phyloP scores from a whole-genome alignment of 805 yeast genomes.

The Kuraishia molischiana region DNA sequence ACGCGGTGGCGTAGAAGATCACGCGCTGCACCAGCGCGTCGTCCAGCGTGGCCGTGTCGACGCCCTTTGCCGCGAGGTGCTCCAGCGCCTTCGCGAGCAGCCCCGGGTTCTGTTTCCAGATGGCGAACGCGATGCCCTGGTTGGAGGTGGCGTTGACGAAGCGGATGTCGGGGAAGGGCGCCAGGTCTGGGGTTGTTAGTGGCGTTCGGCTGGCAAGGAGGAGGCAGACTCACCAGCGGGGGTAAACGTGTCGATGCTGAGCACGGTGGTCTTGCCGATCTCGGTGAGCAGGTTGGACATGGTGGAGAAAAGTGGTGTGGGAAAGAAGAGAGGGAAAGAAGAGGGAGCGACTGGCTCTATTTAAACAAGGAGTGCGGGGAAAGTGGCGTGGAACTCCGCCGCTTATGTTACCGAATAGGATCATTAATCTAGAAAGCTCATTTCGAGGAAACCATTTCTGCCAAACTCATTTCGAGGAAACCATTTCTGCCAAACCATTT shows the following conservation, averaged over 20 bases:
- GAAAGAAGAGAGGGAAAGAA: too few relatives aligned
- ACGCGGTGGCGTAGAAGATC: conserved; percentile 12
- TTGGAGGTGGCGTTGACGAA: conserved; percentile 19
- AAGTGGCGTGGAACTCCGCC: too few relatives aligned
- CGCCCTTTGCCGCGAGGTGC: conserved; percentile 6
- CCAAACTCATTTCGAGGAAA: too few relatives aligned
- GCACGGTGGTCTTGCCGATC: conserved; percentile 10
- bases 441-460: too few relatives aligned
- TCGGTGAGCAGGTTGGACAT: conserved; percentile 7
- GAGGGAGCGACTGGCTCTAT: too few relatives aligned
- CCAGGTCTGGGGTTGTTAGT: not conserved
- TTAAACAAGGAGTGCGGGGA: too few relatives aligned
- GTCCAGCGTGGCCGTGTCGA: conserved; percentile 5
- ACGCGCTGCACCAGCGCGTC: conserved; percentile 8
- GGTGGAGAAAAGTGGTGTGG: too few relatives aligned
- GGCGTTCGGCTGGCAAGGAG: not conserved
- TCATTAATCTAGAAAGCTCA: too few relatives aligned
- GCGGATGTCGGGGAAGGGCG: conserved; percentile 5
- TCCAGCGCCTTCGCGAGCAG: conserved; percentile 11
- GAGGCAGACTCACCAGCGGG: conserved; percentile 8
- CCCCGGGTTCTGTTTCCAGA: conserved; percentile 14
- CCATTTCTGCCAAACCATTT: too few relatives aligned
- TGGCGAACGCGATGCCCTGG: conserved; percentile 14
- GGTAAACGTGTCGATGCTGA: conserved; percentile 15
- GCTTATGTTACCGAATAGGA: too few relatives aligned